Base-by-base conservation (phyloP, 2,329 filamentous ascomycete species). In the Cryphonectria parasitica region DNA sequence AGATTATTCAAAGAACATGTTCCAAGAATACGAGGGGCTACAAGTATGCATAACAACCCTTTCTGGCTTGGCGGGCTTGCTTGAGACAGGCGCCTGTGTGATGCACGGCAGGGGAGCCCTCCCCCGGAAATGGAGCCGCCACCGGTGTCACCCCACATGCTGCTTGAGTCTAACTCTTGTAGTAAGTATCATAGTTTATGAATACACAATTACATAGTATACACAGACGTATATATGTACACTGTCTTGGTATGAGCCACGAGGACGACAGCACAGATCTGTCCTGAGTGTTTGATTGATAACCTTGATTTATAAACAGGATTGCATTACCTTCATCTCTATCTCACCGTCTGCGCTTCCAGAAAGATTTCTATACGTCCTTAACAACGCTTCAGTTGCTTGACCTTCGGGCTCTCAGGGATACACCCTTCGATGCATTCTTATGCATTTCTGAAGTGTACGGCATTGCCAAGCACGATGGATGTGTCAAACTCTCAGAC, bases 71-170 rank as follows among this genome's bases (percentile, higher is more conserved):
- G 34, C 36, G n/a, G 34, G 34, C 45, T 39, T 10, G 34, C n/a
- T 39, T 62, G 60, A 62, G 60, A 62, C 60, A n/a, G 34, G 60
- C n/a, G 34, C 45, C 8, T 49, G 45, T 62, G 28, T 62, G 60
- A 62, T 62, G 34, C 2, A 62, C 60, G 11, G 15, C 60, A 62
- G 36, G 58, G 60, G 60, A 25, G 34, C 11, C n/a, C n/a, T 28
- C 3, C n/a, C n/a, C 45, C 52, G 52, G 10, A 49, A 49, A 19
- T 49, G 45, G 45, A 11, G 52, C 52, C 52, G 52, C 28, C 19
- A 28, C 54, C 13, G 6, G 28, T 58, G 54, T 28, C 28, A 19
- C 25, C 54, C 54, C 54, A 58, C 54, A 28, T 58, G 28, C 15
- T 28, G 7, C 28, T 1, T 1, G 54, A 17, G 54, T 58, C 28